These are phyloP conservation scores for Colletotrichum paranaense DNA, from an alignment of 2,329 filamentous ascomycete species.

Conservation along the genomic window DNA sequence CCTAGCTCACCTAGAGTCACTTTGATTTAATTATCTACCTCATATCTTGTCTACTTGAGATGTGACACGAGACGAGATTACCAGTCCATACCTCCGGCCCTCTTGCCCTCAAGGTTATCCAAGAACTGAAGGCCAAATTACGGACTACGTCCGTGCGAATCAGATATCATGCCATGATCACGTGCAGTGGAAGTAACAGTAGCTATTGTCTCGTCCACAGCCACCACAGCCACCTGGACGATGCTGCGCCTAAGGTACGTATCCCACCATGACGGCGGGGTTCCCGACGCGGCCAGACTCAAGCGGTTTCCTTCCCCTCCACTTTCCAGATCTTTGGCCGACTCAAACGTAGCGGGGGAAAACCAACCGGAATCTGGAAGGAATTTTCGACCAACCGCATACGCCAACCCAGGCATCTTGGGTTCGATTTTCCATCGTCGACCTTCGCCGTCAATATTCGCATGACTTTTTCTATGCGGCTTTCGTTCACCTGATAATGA, in stretches of 20 bases:
- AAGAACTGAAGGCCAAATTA: not conserved
- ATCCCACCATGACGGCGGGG: not conserved
- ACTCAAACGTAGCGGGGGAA: not conserved
- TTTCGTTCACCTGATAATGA: conserved; percentile 18
- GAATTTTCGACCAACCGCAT: conserved; percentile 11
- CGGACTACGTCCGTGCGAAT: too few relatives aligned
- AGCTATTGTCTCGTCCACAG: not conserved
- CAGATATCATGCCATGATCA: too few relatives aligned
- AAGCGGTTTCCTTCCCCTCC: not conserved
- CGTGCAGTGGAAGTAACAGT: too few relatives aligned
- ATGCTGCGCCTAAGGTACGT: not conserved
- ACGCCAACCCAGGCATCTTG: not conserved
- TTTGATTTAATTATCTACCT: not conserved
- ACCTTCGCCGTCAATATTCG: not conserved
- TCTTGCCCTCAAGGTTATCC: not conserved
- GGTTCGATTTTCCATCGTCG: conserved; percentile 31
- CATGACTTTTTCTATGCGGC: not conserved
- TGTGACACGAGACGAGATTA: not conserved
- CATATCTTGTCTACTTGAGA: not conserved
- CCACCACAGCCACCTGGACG: not conserved
- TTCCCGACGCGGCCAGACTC: not conserved
- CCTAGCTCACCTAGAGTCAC: not conserved
- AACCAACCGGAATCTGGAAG: not conserved
- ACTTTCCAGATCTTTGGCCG: not conserved
- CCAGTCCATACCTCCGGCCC: not conserved